Evolutionary conservation across 331 rosid genomes (phyloP).

Genomic region (Telfairia occidentalis): DNA sequence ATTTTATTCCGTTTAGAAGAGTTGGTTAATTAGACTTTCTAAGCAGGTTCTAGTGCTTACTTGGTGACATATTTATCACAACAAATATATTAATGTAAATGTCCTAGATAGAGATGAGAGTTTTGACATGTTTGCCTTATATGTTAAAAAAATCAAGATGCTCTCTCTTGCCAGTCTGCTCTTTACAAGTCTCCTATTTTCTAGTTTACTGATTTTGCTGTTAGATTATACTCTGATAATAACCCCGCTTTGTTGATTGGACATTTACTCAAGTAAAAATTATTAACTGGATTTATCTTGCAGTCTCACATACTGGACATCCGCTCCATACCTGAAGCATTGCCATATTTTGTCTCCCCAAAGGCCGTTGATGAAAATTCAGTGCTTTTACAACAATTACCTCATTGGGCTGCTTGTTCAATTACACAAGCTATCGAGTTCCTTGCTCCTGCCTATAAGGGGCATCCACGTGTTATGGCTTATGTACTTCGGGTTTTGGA

Average conservation of each 20-base stretch:
- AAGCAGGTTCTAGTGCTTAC: neutral
- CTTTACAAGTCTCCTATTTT: neutral
- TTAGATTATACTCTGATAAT: neutral
- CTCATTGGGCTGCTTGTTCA: conserved; percentile 99
- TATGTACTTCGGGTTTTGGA: conserved; percentile 88
- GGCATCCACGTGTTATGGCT: conserved; percentile 98
- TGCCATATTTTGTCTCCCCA: conserved; percentile 89
- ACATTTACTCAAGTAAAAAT: neutral
- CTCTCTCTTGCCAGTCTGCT: neutral
- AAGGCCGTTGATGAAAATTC: conserved; percentile 90
- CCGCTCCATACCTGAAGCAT: conserved; percentile 83
- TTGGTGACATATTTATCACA: neutral
- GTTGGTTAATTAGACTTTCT: neutral
- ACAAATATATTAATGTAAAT: neutral
- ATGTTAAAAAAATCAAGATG: neutral
- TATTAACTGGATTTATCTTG: conserved; percentile 15
- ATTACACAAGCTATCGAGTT: conserved; percentile 89
- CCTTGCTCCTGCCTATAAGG: conserved; percentile 84
- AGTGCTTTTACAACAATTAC: conserved; percentile 81
- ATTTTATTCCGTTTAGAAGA: neutral
- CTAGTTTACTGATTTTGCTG: neutral
- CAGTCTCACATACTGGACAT: conserved; percentile 75
- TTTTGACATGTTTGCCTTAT: neutral
- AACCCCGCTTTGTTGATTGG: neutral
- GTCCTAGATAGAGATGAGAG: neutral